Percentiles rank a stretch among this genome's conserved stretches.
Conservation (phyloP, 1,139 yeast genomes). For the Yamadazyma membranifaciens region DNA sequence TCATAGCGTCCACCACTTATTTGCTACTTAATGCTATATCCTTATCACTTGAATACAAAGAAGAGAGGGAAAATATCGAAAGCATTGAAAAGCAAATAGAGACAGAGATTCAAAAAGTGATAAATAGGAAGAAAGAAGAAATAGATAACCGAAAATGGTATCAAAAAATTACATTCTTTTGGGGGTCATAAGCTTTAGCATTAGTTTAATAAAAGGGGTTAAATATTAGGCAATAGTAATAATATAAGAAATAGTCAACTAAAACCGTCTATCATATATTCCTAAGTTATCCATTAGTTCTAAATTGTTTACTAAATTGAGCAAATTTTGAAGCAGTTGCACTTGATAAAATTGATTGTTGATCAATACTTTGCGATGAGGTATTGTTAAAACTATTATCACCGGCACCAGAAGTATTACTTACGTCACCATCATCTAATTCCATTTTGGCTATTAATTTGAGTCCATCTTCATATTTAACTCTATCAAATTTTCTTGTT, state of each 20-base stretch:
- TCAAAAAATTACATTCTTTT: conserved; percentile 7
- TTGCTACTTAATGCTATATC: conserved; percentile 36
- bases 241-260: no score
- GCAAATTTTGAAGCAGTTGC: conserved; percentile 42
- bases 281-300: conserved; percentile 3
- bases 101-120: conserved; percentile 27
- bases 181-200: conserved; percentile 3
- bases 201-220: no score
- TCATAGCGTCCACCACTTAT: conserved; percentile 41
- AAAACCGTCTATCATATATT: no score
- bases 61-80: conserved; percentile 24
- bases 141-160: conserved; percentile 23
- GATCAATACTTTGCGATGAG: conserved; percentile 20
- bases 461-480: conserved; percentile 42
- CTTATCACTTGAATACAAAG: conserved; percentile 31
- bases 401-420: conserved; percentile 12
- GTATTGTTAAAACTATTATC: conserved; percentile 22
- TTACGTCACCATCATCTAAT: conserved; percentile 16
- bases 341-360: conserved; percentile 26
- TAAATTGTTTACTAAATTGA: conserved; percentile 3
- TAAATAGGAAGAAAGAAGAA: conserved; percentile 29
- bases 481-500: conserved; percentile 42
- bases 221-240: no score
- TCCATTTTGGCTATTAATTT: conserved; percentile 38
- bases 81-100: conserved; percentile 29